Conservation (phyloP, 306 rosid species). For the Leucaena leucocephala region DNA sequence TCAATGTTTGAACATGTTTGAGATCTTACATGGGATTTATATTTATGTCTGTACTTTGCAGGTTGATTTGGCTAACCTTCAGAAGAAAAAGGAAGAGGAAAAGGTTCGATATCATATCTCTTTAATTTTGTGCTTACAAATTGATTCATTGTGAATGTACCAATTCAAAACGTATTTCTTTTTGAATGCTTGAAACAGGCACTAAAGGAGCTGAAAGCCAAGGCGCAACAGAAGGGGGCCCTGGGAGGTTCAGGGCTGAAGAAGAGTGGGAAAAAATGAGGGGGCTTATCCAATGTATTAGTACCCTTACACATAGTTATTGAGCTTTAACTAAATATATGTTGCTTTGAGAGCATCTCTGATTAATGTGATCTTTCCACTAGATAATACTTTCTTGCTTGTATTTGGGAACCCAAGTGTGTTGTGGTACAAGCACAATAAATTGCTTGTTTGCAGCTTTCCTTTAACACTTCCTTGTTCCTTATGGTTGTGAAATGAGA, state of each 20-base stretch:
- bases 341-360: constrained; percentile 21
- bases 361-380: constrained; percentile 32
- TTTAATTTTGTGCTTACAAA: not conserved
- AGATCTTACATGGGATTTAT: not conserved
- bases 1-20: constrained; percentile 2
- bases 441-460: constrained; percentile 34
- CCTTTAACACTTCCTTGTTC: not conserved
- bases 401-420: constrained; percentile 31
- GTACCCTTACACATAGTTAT: constrained; percentile 11
- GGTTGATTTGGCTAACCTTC: constrained; percentile 87
- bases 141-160: constrained; percentile 9
- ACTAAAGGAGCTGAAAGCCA: constrained; percentile 75
- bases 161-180: not conserved
- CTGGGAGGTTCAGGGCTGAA: constrained; percentile 89
- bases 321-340: constrained; percentile 37
- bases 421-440: constrained; percentile 39
- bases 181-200: constrained; percentile 54
- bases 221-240: constrained; percentile 74
- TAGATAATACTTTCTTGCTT: constrained; percentile 2
- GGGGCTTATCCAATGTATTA: constrained; percentile 5
- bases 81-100: constrained; percentile 95
- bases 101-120: constrained; percentile 54
- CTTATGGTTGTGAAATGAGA: not conserved
- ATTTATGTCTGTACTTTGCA: constrained; percentile 22
- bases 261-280: constrained; percentile 89